Evolutionary conservation across 2,329 filamentous ascomycete species (phyloP).

Genomic region (Graphilbum ipis-grandicollis): DNA sequence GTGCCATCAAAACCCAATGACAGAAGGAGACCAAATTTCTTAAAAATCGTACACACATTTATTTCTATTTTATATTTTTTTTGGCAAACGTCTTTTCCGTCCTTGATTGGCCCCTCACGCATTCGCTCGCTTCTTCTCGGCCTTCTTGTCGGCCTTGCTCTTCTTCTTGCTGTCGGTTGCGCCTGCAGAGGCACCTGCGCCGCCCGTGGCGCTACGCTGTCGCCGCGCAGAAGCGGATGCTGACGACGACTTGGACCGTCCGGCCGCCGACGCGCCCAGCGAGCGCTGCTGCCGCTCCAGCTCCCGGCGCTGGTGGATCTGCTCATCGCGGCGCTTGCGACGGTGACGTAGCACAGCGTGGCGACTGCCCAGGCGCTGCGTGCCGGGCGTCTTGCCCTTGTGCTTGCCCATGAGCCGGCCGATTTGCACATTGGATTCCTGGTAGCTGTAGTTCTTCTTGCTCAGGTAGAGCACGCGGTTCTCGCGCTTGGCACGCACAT

Average conservation of each 20-base stretch:
- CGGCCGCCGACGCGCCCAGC: background rate
- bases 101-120: background rate
- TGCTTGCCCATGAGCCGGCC: constrained; percentile 33
- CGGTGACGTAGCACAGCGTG: constrained; percentile 26
- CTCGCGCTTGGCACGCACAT: constrained; percentile 8
- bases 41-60: too few species aligned
- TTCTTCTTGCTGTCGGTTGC: constrained; percentile 1
- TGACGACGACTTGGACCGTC: too few species aligned
- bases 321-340: constrained; percentile 5
- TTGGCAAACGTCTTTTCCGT: too few species aligned
- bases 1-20: too few species aligned
- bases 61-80: too few species aligned
- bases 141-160: constrained; percentile 2
- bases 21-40: too few species aligned
- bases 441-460: constrained; percentile 35
- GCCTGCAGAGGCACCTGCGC: background rate
- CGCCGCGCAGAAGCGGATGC: too few species aligned
- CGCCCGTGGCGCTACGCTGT: background rate
- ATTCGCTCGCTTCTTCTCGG: background rate
- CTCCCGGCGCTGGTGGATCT: constrained; percentile 5
- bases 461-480: constrained; percentile 9
- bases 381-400: constrained; percentile 30
- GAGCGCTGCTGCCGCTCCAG: constrained; percentile 9
- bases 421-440: constrained; percentile 42
- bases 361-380: constrained; percentile 25